Base-by-base conservation (phyloP, 345 rosid genomes). In the Geranium rotundifolium region DNA sequence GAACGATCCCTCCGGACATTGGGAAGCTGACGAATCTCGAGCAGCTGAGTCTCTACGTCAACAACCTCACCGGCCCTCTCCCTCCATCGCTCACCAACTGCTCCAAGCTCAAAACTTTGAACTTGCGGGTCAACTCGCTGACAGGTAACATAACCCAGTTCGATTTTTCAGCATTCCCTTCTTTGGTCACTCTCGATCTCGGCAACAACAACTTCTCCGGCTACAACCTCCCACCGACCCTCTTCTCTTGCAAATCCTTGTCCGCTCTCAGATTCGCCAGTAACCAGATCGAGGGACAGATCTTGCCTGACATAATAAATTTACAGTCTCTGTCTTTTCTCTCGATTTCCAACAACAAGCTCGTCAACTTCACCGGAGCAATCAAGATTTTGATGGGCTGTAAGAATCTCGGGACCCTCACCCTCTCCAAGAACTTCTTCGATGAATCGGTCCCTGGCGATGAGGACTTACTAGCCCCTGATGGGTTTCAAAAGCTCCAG, bases 171-270 rank as follows among this genome's bases (percentile, higher is more conserved):
- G 67, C 72, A 2, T 72, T 89, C 57, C 64, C 4, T 56, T 69
- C 69, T 65, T 91, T 92, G 57, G 80, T 70, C 69, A 82, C 77
- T 60, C 86, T 92, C 19, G 98, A 89, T 73, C 96, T 92, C n/a
- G 93, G 98, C 18, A 83, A 89, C 81, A 92, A 92, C 68, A 76
- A 75, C 63, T 92, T 92, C 68, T 75, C 79, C 14, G 96, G 98
- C 41, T 34, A 34, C 58, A 80, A 63, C 30, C 74, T 92, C 69
- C 96, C 95, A 34, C 34, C 57, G 7, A 89, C 69, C 67, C 82
- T 92, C 59, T 89, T 80, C 78, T 79, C 85, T 17, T 89, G 96
- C 81, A 84, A 72, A 57, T 74, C 77, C n/a, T 74, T 92, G 30
- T 77, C 81, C 57, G 98, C 96, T 10, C 73, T 92, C 66, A 85